Evolutionary conservation across 306 rosid genomes (phyloP).

Genomic region (Senna siamea): DNA sequence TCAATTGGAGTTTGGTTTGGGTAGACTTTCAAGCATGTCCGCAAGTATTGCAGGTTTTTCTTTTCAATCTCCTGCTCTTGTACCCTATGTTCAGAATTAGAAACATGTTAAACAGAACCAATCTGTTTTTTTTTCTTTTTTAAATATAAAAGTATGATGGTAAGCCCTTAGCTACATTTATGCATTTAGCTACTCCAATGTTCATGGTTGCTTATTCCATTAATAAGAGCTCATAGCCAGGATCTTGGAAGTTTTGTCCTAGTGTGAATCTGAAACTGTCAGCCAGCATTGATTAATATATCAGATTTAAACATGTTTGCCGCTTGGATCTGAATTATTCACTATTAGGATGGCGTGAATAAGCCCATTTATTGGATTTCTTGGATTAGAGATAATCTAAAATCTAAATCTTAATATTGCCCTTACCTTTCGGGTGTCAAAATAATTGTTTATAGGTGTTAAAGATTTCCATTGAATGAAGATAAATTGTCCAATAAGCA

Average conservation of each 20-base stretch:
- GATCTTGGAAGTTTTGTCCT: constrained; percentile 2
- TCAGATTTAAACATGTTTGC: constrained; percentile 24
- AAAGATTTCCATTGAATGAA: constrained; percentile 11
- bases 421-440: background rate
- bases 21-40: constrained; percentile 42
- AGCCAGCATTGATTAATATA: background rate
- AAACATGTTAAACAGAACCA: background rate
- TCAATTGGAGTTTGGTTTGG: constrained; percentile 27
- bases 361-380: constrained; percentile 14
- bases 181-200: background rate
- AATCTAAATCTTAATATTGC: constrained; percentile 11
- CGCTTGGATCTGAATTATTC: constrained; percentile 19
- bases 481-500: constrained; percentile 9
- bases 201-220: constrained; percentile 23
- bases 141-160: background rate
- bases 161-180: too few species aligned
- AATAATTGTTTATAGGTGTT: constrained; percentile 18
- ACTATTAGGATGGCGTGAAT: constrained; percentile 14
- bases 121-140: background rate
- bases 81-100: background rate
- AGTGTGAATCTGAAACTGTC: constrained; percentile 25
- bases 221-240: background rate
- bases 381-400: constrained; percentile 20
- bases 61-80: constrained; percentile 21
- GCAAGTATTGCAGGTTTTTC: constrained; percentile 52